Conservation (phyloP, 2,329 filamentous ascomycete genomes). For the Fusarium tjaetaba region DNA sequence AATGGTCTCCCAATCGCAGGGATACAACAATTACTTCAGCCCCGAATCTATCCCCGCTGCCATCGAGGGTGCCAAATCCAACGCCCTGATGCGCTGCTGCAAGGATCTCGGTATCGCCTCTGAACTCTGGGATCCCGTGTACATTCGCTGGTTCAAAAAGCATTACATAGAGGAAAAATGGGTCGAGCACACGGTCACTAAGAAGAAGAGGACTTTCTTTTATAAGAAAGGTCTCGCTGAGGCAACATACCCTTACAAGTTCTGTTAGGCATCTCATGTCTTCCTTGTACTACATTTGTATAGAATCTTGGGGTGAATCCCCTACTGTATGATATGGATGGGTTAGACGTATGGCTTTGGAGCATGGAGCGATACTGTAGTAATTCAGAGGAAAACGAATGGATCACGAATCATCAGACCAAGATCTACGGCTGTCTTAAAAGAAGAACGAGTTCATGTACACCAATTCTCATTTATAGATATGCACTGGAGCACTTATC, state of each 20-base stretch:
- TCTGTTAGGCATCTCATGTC: slow-evolving; percentile 12
- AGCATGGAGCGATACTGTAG: slow-evolving; percentile 16
- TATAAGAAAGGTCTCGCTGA: slow-evolving; percentile 81
- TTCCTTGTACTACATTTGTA: slow-evolving; percentile 1
- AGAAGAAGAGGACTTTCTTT: slow-evolving; percentile 91
- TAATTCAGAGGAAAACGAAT: not conserved
- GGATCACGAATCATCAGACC: not conserved
- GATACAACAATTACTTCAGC: slow-evolving; percentile 93
- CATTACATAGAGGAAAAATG: slow-evolving; percentile 81
- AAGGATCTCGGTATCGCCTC: slow-evolving; percentile 96
- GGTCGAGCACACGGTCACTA: slow-evolving; percentile 87
- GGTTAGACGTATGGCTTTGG: slow-evolving; percentile 4
- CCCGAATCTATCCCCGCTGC: slow-evolving; percentile 92
- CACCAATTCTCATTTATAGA: slow-evolving; percentile 22
- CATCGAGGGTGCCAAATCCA: slow-evolving; percentile 96
- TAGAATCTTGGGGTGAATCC: not conserved
- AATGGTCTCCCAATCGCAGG: slow-evolving; percentile 89
- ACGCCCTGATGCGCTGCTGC: slow-evolving; percentile 97
- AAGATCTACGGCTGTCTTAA: not conserved
- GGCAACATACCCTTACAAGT: slow-evolving; percentile 70
- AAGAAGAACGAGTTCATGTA: slow-evolving; percentile 7
- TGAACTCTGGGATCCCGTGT: slow-evolving; percentile 96
- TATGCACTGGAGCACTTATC: slow-evolving; percentile 7
- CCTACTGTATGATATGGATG: slow-evolving; percentile 30
- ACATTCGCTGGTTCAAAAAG: slow-evolving; percentile 84